Evolutionary conservation across 176 grass and related monocot species (phyloP).

Genomic region (Oryza coarctata): DNA sequence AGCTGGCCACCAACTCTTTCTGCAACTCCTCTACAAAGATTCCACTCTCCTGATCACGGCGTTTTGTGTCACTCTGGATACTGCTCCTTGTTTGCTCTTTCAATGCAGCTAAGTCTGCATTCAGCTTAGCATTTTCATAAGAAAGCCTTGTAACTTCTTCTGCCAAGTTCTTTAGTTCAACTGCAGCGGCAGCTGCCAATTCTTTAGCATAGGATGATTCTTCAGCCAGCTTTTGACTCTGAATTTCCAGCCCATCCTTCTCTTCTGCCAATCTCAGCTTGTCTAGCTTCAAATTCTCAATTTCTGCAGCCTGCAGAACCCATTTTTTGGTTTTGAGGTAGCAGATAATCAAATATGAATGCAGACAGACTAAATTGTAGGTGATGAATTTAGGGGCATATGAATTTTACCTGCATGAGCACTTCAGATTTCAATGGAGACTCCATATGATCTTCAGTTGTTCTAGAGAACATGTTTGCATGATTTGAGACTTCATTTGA

Average conservation of each 20-base stretch:
- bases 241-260: slow-evolving; percentile 85
- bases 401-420: slow-evolving; percentile 66
- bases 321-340: slow-evolving; percentile 3
- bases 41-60: slow-evolving; percentile 53
- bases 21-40: slow-evolving; percentile 78
- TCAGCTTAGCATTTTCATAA: slow-evolving; percentile 88
- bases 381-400: background rate
- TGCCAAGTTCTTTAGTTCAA: slow-evolving; percentile 92
- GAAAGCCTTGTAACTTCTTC: slow-evolving; percentile 99
- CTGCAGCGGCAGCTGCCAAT: slow-evolving; percentile 88
- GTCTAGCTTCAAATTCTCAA: slow-evolving; percentile 95
- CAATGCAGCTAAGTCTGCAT: slow-evolving; percentile 42
- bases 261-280: slow-evolving; percentile 72
- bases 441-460: slow-evolving; percentile 48
- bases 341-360: background rate
- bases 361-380: background rate
- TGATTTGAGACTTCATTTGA: slow-evolving; percentile 40
- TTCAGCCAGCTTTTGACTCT: slow-evolving; percentile 84
- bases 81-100: slow-evolving; percentile 55
- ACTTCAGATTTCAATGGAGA: slow-evolving; percentile 66
- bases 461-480: slow-evolving; percentile 34
- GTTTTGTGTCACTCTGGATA: slow-evolving; percentile 36
- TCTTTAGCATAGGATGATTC: slow-evolving; percentile 96
- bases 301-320: slow-evolving; percentile 67
- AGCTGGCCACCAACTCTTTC: slow-evolving; percentile 79